These are phyloP conservation scores for Malus hybrid DNA, from an alignment of 331 rosid species.

Conservation along the genomic window DNA sequence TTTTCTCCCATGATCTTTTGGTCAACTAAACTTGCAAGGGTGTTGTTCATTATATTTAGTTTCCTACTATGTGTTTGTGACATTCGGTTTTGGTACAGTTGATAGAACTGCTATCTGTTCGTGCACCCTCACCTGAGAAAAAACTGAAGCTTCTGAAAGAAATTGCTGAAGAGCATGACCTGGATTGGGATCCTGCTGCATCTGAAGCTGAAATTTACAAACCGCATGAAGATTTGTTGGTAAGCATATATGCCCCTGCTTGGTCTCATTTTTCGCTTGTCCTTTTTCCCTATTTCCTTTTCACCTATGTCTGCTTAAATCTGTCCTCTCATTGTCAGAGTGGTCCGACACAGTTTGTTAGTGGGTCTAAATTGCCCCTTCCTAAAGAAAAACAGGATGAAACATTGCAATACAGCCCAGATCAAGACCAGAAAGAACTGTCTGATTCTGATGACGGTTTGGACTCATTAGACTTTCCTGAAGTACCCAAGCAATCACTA, in stretches of 20 bases:
- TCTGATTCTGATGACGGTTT: constrained; percentile 64
- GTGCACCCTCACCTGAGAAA: constrained; percentile 90
- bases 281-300: background rate
- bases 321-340: constrained; percentile 40
- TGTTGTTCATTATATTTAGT: background rate
- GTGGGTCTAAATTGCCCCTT: constrained; percentile 67
- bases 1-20: background rate
- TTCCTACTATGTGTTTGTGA: constrained; percentile 15
- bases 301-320: background rate
- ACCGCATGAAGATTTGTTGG: constrained; percentile 85
- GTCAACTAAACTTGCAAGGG: background rate
- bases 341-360: constrained; percentile 56
- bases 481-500: constrained; percentile 59
- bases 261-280: constrained; percentile 2
- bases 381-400: constrained; percentile 63
- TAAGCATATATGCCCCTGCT: constrained; percentile 17
- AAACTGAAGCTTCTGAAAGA: constrained; percentile 82
- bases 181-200: constrained; percentile 92
- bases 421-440: constrained; percentile 34
- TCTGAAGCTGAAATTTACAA: constrained; percentile 75
- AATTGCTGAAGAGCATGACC: constrained; percentile 86
- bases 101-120: constrained; percentile 81
- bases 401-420: constrained; percentile 21
- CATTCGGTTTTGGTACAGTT: constrained; percentile 41
- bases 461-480: constrained; percentile 68